Evolutionary conservation across 2,329 filamentous ascomycete genomes (phyloP), one percentile per base, ranked within the genome.

Genomic region (Anthostomella pinea): DNA sequence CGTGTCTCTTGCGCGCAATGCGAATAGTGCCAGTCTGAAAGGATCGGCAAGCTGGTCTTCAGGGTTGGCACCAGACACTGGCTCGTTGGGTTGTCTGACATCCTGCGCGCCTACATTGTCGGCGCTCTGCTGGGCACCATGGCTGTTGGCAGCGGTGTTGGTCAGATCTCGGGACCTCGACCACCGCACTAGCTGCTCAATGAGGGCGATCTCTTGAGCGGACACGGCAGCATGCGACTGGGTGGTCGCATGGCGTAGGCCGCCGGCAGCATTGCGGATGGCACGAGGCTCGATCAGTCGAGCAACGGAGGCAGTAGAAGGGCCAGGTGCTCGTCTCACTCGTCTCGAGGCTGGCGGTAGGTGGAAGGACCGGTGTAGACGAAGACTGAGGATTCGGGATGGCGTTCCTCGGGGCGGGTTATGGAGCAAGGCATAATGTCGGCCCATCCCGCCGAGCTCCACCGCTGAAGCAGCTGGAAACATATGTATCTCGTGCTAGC

Each of bases 401-500:
- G 49, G 35, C 2, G 48, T 56, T 38, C 58, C 50, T 36, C 39
- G 51, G 5, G 54, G 49, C 5, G 52, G 35, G 6, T 20, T 39
- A 30, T 38, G 46, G 33, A 48, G 43, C n/a, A 58, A 38, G 22
- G 46, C 24, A 25, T 48, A 52, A 41, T 45, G 36, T 34, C n/a
- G n/a, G n/a, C n/a, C n/a, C n/a, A n/a, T n/a, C n/a, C 53, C 49
- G 32, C 49, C 37, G 40, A 46, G 45, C 42, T 56, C 45, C 11
- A 46, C 46, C 23, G 39, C 39, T 28, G 39, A 35, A 26, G 39
- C 30, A 31, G 40, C 33, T 26, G 47, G 30, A 28, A 45, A 39
- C 54, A 58, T 59, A n/a, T n/a, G n/a, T n/a, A n/a, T n/a, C n/a
- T n/a, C n/a, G n/a, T n/a, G n/a, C n/a, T n/a, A n/a, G n/a, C n/a